These are phyloP conservation scores for Podospora anserina DNA, from an alignment of 495 filamentous ascomycete species.

Conservation along the genomic window DNA sequence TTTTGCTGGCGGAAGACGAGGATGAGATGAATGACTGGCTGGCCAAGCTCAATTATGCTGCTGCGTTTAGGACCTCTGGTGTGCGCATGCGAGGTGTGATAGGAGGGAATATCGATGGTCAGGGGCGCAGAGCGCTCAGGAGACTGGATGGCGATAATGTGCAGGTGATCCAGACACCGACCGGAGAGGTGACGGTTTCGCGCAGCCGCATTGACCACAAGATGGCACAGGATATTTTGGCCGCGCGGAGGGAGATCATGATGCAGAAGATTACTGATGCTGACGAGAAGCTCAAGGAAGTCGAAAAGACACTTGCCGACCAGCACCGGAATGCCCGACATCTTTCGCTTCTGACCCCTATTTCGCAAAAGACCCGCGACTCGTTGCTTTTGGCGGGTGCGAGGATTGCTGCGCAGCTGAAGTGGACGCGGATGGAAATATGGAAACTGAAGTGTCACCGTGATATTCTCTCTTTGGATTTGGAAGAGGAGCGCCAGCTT, in stretches of 20 bases:
- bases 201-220: constrained; percentile 71
- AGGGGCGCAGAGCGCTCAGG: constrained; percentile 67
- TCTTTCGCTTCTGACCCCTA: constrained; percentile 81
- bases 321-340: constrained; percentile 90
- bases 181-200: constrained; percentile 64
- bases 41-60: constrained; percentile 92
- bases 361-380: constrained; percentile 82
- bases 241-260: constrained; percentile 78
- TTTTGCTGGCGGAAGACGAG: constrained; percentile 84
- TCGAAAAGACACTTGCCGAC: constrained; percentile 72
- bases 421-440: constrained; percentile 89
- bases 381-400: constrained; percentile 80
- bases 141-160: constrained; percentile 57
- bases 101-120: constrained; percentile 80
- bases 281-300: constrained; percentile 71
- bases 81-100: constrained; percentile 86
- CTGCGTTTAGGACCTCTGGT: constrained; percentile 88
- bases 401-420: constrained; percentile 80
- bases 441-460: constrained; percentile 89
- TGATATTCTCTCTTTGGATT: constrained; percentile 78
- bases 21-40: constrained; percentile 96
- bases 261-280: constrained; percentile 75
- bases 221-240: constrained; percentile 76
- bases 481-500: constrained; percentile 67
- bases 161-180: constrained; percentile 62